Conservation (phyloP, 2,329 filamentous ascomycete genomes). For the Nigrospora oryzae region DNA sequence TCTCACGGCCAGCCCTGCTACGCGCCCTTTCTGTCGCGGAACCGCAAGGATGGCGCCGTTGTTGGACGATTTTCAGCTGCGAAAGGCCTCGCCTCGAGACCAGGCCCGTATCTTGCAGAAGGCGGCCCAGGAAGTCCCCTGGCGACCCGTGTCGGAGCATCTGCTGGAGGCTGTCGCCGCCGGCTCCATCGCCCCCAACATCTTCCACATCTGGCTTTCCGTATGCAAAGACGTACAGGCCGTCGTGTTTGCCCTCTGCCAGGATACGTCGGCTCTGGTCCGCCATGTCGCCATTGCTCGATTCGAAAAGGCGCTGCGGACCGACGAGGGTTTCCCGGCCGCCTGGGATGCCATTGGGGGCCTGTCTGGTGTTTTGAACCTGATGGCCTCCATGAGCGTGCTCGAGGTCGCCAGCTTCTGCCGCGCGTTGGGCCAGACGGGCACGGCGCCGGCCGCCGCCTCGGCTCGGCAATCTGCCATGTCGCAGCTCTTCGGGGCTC, state of each 20-base stretch:
- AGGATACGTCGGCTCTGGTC: slow-evolving; percentile 4
- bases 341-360: slow-evolving; percentile 2
- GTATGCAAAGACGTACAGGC: slow-evolving; percentile 6
- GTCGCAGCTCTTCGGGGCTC: not conserved
- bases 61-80: too few relatives aligned
- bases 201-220: slow-evolving; percentile 9
- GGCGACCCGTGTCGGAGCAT: slow-evolving; percentile 2
- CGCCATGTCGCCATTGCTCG: slow-evolving; percentile 7
- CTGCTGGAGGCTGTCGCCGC: slow-evolving; percentile 3
- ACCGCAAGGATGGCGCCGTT: too few relatives aligned
- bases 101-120: not conserved
- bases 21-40: too few relatives aligned
- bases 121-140: not conserved
- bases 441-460: not conserved
- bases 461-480: not conserved
- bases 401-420: slow-evolving; percentile 1
- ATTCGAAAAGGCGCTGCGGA: slow-evolving; percentile 6
- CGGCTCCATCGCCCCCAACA: slow-evolving; percentile 5
- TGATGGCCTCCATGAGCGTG: slow-evolving; percentile 4
- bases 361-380: not conserved
- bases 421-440: not conserved
- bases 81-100: too few relatives aligned
- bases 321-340: not conserved
- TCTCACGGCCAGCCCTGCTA: too few relatives aligned
- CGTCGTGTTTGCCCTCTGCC: slow-evolving; percentile 5